Base-by-base conservation (phyloP, 2,329 filamentous ascomycete genomes). In the Claviceps arundinis region DNA sequence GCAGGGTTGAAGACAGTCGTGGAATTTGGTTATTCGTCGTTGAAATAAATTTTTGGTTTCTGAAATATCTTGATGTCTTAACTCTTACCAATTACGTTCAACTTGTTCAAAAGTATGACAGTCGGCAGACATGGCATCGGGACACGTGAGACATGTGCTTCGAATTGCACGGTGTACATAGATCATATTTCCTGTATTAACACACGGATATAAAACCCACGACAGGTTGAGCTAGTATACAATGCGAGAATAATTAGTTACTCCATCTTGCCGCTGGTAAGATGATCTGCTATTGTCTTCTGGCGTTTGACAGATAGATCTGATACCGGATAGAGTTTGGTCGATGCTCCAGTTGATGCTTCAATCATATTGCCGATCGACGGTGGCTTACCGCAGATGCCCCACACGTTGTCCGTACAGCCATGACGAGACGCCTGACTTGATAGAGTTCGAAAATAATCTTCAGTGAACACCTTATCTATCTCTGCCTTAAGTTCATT, bases 401-500 rank as follows among this genome's bases (percentile, higher is more conserved):
- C 74, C 78, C 78, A 81, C 37, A 75, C 68, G 61, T 77, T 81
- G 56, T 69, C 64, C n/a, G 66, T 65, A 43, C 59, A 60, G 56
- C 68, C 70, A 53, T 59, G 60, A 11, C 60, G 61, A 22, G 57
- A 50, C 9, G 57, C 56, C 47, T 62, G 56, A 50, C 62, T 62
- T 65, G 68, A 60, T 55, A 66, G 65, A 26, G 24, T 26, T 52
- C 61, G 65, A 64, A 76, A 80, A 67, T 72, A 73, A 56, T 80
- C 75, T 26, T 82, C 80, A 16, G 80, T 77, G 69, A 96, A 98
- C n/a, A 84, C 75, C 56, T 75, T 70, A 22, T 94, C 85, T 52
- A 96, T 83, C 57, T 82, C 78, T 16, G 74, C 73, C 59, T 86
- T 78, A 37, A 98, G 77, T 65, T 95, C 84, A 49, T 76, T 71